Conservation (phyloP, 805 yeast species). For the Danielia reshetovae region DNA sequence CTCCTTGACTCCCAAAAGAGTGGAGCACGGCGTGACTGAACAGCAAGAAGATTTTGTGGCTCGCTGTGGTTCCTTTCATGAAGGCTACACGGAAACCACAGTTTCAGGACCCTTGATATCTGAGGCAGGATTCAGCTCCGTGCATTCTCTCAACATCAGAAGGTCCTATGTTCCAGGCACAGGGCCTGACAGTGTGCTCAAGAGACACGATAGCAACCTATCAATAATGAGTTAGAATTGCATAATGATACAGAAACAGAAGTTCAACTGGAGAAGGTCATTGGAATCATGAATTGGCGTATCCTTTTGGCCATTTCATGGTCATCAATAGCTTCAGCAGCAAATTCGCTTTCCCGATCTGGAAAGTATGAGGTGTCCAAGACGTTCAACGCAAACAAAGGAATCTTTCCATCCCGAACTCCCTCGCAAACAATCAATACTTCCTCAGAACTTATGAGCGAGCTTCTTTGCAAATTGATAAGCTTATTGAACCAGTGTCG, state of each 20-base stretch:
- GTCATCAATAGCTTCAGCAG: constrained; percentile 19
- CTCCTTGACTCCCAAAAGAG: neutral
- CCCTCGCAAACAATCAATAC: constrained; percentile 34
- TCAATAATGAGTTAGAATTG: neutral
- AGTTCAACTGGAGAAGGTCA: constrained; percentile 15
- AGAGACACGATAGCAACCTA: neutral
- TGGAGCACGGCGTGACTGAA: neutral
- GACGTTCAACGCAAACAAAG: constrained; percentile 31
- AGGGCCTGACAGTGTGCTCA: neutral
- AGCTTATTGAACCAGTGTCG: constrained; percentile 35
- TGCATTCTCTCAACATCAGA: neutral
- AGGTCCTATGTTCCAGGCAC: neutral
- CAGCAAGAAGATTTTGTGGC: neutral
- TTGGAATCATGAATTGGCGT: constrained; percentile 33
- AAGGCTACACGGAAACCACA: neutral
- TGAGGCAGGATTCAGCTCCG: neutral
- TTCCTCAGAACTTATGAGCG: constrained; percentile 25
- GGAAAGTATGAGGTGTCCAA: constrained; percentile 30
- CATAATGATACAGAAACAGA: too few relatives aligned
- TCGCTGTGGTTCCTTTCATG: neutral
- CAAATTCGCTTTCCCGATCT: constrained; percentile 9
- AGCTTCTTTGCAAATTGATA: constrained; percentile 24
- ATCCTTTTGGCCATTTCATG: constrained; percentile 30
- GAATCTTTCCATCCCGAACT: constrained; percentile 35
- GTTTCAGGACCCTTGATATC: neutral